Base-by-base conservation (phyloP, 2,329 filamentous ascomycete genomes). In the Penicillium sp. region DNA sequence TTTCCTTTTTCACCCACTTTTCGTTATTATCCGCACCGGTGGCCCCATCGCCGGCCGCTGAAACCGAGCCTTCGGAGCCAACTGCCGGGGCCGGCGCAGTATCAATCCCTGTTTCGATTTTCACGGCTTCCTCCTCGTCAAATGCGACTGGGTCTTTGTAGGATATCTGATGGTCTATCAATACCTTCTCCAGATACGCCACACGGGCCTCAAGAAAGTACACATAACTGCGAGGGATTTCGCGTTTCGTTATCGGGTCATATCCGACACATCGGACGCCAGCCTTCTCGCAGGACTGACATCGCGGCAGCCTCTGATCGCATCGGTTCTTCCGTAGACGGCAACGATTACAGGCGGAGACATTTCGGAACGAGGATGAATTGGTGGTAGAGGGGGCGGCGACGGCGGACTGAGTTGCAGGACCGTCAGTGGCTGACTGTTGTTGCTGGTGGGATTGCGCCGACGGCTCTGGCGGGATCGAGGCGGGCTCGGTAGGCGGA, bases 331-430 rank as follows among this genome's bases (percentile, higher is more conserved):
- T 97, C 62, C 91, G 81, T 66, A 94, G 73, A 39, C 91, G 81
- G 69, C 91, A 97, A 37, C 89, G 82, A 73, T 96, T 95, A 72
- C 91, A 97, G 49, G 91, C 91, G 68, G 87, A 94, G 57, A 97
- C 91, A 68, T 90, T 91, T 61, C 87, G 83, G 64, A 91, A 91
- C 58, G 73, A 71, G 7, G 64, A 55, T 45, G 62, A 55, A 46
- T 58, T 48, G 26, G n/a, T n/a, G n/a, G 61, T 53, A 12, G 64
- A 61, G 38, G 57, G 60, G 24, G 53, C 54, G 35, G 59, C n/a
- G n/a, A n/a, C n/a, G n/a, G n/a, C n/a, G n/a, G n/a, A n/a, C n/a
- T n/a, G n/a, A n/a, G n/a, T n/a, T n/a, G n/a, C n/a, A n/a, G n/a
- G n/a, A n/a, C n/a, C n/a, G n/a, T n/a, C n/a, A n/a, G n/a, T n/a